Conservation (phyloP, 164 flowering plant species). For the Stephania japonica region DNA sequence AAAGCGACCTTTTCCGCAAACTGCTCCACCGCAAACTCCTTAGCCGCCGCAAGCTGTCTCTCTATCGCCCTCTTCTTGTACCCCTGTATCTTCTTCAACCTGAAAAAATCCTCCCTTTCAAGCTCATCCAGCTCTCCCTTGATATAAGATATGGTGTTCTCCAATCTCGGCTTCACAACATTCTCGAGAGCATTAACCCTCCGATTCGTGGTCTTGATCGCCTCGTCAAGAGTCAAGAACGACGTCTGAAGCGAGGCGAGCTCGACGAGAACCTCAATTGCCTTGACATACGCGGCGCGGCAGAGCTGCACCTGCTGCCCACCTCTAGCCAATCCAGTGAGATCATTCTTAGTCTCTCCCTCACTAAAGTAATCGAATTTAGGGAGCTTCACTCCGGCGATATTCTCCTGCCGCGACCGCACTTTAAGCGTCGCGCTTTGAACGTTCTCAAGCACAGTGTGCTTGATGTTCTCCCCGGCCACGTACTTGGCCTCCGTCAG, state of each 20-base stretch:
- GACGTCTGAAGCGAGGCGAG: conserved; percentile 95
- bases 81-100: conserved; percentile 93
- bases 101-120: conserved; percentile 91
- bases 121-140: conserved; percentile 92
- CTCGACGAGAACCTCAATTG: conserved; percentile 92
- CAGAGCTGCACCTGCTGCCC: conserved; percentile 93
- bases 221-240: conserved; percentile 86
- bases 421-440: conserved; percentile 69
- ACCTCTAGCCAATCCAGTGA: conserved; percentile 92
- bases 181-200: conserved; percentile 97
- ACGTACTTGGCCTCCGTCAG: conserved; percentile 90
- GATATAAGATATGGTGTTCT: conserved; percentile 77
- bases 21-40: conserved; percentile 60
- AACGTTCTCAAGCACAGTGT: conserved; percentile 81
- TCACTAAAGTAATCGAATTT: conserved; percentile 79
- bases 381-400: conserved; percentile 95
- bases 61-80: conserved; percentile 83
- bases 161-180: conserved; percentile 89
- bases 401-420: conserved; percentile 71
- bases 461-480: conserved; percentile 91
- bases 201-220: conserved; percentile 91
- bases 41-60: conserved; percentile 52
- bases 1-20: conserved; percentile 56
- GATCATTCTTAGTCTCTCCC: conserved; percentile 83
- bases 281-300: conserved; percentile 71